Evolutionary conservation across 352 stramenopile species (phyloP).

Genomic region (Stephanocyclus meneghinianus): DNA sequence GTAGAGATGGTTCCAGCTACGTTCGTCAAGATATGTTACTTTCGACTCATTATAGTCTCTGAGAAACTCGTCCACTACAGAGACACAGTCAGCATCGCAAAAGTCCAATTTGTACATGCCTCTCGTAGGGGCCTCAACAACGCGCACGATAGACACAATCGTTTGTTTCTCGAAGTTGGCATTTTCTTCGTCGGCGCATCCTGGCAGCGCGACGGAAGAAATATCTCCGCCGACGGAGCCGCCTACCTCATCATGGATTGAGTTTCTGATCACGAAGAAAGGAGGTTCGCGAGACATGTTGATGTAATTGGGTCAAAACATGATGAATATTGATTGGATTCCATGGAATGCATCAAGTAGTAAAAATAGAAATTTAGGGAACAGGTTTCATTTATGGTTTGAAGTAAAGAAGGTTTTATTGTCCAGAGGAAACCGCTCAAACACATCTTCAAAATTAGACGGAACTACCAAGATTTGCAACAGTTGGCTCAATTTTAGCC

Average conservation of each 20-base stretch:
- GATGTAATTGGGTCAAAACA: too few species aligned
- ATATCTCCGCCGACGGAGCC: not conserved
- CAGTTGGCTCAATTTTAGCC: too few species aligned
- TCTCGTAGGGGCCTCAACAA: not conserved
- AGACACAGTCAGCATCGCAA: not conserved
- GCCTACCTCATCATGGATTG: not conserved
- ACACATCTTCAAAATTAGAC: too few species aligned
- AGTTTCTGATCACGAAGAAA: conserved; percentile 15
- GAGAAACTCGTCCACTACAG: not conserved
- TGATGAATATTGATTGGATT: too few species aligned
- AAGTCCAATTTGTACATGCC: not conserved
- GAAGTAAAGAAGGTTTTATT: too few species aligned
- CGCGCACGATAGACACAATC: not conserved
- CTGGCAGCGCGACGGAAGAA: not conserved
- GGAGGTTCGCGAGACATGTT: not conserved
- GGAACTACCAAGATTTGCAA: too few species aligned
- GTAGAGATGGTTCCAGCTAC: conserved; percentile 5
- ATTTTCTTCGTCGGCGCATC: not conserved
- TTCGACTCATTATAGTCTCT: not conserved
- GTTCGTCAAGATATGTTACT: conserved; percentile 7
- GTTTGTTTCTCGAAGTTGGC: not conserved
- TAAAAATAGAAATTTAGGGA: too few species aligned
- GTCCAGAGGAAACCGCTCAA: too few species aligned
- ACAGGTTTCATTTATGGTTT: too few species aligned
- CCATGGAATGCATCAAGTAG: too few species aligned